These are phyloP conservation scores for Lentinula edodes DNA, from an alignment of 768 basidiomycete genomes.

Conservation along the genomic window DNA sequence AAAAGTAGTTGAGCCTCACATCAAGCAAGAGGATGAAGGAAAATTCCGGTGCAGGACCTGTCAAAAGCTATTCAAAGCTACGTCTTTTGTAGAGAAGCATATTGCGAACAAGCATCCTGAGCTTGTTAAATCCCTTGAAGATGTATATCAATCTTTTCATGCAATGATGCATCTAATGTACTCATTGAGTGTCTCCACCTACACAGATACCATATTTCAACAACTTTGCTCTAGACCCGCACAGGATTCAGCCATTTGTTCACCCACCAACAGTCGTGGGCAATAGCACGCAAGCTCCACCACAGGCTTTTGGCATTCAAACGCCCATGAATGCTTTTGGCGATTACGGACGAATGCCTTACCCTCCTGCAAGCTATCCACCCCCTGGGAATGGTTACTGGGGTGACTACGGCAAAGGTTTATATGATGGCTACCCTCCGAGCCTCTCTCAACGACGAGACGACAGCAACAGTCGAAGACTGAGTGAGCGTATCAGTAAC, in stretches of 20 bases:
- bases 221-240: constrained; percentile 94
- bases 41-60: constrained; percentile 97
- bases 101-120: constrained; percentile 93
- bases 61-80: constrained; percentile 96
- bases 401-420: constrained; percentile 34
- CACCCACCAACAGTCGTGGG: constrained; percentile 68
- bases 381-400: constrained; percentile 34
- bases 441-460: constrained; percentile 42
- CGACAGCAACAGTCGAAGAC: constrained; percentile 54
- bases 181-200: constrained; percentile 10
- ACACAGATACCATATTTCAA: constrained; percentile 84
- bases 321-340: constrained; percentile 37
- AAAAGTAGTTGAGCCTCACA: constrained; percentile 68
- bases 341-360: constrained; percentile 26
- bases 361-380: constrained; percentile 36
- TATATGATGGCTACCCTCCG: constrained; percentile 28
- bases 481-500: constrained; percentile 80
- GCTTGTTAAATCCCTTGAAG: constrained; percentile 75
- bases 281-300: constrained; percentile 59
- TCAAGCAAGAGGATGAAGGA: constrained; percentile 95
- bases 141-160: constrained; percentile 45
- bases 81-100: constrained; percentile 96
- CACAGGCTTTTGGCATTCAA: constrained; percentile 82
- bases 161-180: neutral
- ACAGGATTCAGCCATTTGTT: constrained; percentile 80